Conservation (phyloP, 345 rosid species). For the Syzygium aqueum region DNA sequence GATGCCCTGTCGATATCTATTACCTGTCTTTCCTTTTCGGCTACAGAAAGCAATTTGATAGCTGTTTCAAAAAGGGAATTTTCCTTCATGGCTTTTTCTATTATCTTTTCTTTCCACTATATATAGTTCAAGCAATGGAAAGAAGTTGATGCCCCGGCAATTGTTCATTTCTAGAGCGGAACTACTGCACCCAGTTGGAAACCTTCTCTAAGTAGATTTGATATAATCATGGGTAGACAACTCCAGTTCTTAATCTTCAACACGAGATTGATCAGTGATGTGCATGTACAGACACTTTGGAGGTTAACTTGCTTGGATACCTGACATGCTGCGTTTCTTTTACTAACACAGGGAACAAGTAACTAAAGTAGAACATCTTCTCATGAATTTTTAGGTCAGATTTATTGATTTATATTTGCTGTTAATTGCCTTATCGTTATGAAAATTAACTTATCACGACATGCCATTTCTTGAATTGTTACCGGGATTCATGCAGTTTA, state of each 20-base stretch:
- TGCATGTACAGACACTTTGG: too few species aligned
- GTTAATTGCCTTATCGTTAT: not conserved
- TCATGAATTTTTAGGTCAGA: not conserved
- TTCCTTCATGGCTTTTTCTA: not conserved
- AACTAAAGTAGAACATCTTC: not conserved
- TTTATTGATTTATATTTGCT: not conserved
- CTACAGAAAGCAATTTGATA: not conserved
- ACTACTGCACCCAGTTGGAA: not conserved
- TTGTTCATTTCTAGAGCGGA: not conserved
- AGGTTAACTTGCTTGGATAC: too few species aligned
- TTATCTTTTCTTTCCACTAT: not conserved
- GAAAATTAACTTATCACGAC: not conserved
- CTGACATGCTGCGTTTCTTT: too few species aligned
- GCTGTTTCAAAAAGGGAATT: not conserved
- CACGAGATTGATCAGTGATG: too few species aligned
- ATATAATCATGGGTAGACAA: not conserved
- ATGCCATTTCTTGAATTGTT: not conserved
- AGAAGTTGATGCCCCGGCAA: not conserved
- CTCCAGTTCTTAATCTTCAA: not conserved
- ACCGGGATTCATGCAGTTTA: not conserved
- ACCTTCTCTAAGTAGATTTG: not conserved
- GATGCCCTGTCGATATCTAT: not conserved
- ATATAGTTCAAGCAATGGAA: not conserved
- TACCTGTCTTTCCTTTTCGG: not conserved
- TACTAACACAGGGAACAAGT: too few species aligned